Evolutionary conservation across 495 filamentous ascomycete species (phyloP), one percentile per base, ranked within the genome.

Genomic region (Penicillium bovifimosum): DNA sequence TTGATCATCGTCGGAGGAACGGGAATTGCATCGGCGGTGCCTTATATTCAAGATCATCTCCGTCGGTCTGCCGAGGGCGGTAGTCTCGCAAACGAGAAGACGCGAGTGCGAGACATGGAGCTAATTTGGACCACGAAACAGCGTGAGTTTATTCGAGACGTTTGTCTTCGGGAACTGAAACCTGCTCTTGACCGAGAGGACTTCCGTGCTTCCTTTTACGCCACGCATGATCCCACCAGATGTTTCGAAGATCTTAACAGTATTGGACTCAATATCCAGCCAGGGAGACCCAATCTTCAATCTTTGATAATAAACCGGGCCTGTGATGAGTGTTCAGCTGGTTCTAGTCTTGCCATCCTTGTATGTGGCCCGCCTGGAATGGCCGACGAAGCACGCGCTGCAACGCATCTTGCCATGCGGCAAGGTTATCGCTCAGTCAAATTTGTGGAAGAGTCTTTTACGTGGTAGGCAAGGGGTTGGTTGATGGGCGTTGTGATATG

Each of bases 1-100:
- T 55, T 84, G 8, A 69, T 85, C n/a, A 71, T 86, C 13, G 80
- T 73, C 3, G 82, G 83, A 5, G 83, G 83, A 0, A 80, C 77
- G 3, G 83, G 83, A 0, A 79, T 86, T 38, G 76, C 81, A 0
- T 78, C 74, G 0, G 68, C 76, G 3, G 60, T 81, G 2, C 75
- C 81, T 0, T 79, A 83, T 54, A 61, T 86, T 38, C 62, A 68
- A 8, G 64, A 68, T 16, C 70, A 76, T 36, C 50, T 76, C 13
- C 48, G 48, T 7, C 63, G 65, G 3, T 59, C 59, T 1, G 32
- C 39, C 28, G 29, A 50, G 26, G 33, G 43, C 0, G 42, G 31
- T 38, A 36, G 26, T 6, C 13, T 41, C 3, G 20, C 54, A n/a
- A 40, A 56, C 9, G 51, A 59, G 11, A 50, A 55, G 41, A 63